phyloP scores from a whole-genome alignment of 305 asterid species.

The Ilex paraguariensis region DNA sequence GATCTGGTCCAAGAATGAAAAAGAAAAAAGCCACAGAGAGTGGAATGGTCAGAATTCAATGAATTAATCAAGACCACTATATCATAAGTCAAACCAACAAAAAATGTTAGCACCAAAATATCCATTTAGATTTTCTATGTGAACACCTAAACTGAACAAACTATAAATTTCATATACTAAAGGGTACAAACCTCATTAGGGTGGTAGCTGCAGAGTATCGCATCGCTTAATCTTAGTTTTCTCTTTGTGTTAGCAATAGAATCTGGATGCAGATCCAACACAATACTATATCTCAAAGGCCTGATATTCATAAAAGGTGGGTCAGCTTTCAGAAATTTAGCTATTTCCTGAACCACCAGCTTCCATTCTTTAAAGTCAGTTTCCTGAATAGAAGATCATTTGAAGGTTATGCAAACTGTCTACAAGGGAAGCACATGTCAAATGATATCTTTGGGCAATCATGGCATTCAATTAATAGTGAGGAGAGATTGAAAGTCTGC shows the following conservation, averaged over 20 bases:
- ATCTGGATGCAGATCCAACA: slow-evolving; percentile 83
- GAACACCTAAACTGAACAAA: background rate
- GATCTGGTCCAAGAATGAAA: slow-evolving; percentile 47
- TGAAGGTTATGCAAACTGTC: slow-evolving; percentile 20
- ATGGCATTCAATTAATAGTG: too few species aligned
- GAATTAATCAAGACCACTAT: background rate
- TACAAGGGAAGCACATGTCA: slow-evolving; percentile 1
- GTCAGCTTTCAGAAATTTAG: slow-evolving; percentile 92
- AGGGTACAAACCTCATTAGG: slow-evolving; percentile 67
- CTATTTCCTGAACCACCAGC: slow-evolving; percentile 94
- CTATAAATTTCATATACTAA: slow-evolving; percentile 13
- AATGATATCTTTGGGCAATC: background rate
- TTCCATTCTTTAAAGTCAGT: slow-evolving; percentile 97
- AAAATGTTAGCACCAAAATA: background rate
- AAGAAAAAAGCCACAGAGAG: slow-evolving; percentile 5
- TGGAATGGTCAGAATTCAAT: background rate
- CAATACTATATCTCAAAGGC: slow-evolving; percentile 91
- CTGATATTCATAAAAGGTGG: slow-evolving; percentile 86
- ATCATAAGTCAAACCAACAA: background rate
- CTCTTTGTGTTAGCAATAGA: slow-evolving; percentile 49
- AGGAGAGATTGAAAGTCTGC: too few species aligned
- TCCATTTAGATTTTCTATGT: background rate
- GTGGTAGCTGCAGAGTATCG: slow-evolving; percentile 87
- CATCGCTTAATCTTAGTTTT: slow-evolving; percentile 79
- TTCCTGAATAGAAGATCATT: slow-evolving; percentile 66